A percentile compares a stretch with the other conserved stretches of the same genome.
These are phyloP conservation scores for Candida broadrunensis DNA, from an alignment of 805 yeast species.

Conservation along the genomic window DNA sequence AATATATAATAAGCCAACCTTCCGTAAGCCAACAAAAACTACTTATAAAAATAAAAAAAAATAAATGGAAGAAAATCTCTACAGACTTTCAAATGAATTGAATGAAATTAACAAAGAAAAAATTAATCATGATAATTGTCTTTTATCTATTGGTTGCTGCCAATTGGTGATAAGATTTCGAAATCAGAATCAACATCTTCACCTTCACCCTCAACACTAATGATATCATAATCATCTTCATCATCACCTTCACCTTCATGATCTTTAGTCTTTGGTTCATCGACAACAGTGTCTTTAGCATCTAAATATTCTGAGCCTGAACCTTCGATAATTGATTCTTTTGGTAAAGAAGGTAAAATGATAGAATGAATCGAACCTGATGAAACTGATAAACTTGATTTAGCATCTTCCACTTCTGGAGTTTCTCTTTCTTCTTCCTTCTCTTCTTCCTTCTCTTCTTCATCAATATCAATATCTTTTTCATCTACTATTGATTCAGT, in stretches of 20 bases:
- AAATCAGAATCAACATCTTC: constrained; percentile 28
- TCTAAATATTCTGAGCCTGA: constrained; percentile 18
- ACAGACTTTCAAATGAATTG: no score
- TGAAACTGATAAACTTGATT: not conserved
- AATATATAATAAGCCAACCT: no score
- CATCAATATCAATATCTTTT: constrained; percentile 4
- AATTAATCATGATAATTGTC: not conserved
- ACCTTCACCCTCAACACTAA: constrained; percentile 20
- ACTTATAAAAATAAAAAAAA: no score
- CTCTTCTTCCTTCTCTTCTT: constrained; percentile 5
- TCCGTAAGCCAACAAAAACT: no score
- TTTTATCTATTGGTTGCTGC: constrained; percentile 4
- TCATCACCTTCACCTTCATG: constrained; percentile 11
- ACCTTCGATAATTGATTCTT: constrained; percentile 15
- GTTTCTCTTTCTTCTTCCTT: constrained; percentile 7
- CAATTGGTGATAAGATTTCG: constrained; percentile 31
- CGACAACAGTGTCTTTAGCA: constrained; percentile 13
- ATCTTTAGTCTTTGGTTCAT: not conserved
- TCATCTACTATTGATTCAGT: constrained; percentile 5
- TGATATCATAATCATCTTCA: constrained; percentile 31
- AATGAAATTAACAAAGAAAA: not conserved
- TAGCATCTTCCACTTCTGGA: not conserved
- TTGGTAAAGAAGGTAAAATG: constrained; percentile 29
- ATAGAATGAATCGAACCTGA: constrained; percentile 24
- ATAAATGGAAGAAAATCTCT: no score